Percentiles rank a stretch among this genome's conserved stretches.
Conservation (phyloP, 805 yeast genomes). For the Schizosaccharomyces octosporus region DNA sequence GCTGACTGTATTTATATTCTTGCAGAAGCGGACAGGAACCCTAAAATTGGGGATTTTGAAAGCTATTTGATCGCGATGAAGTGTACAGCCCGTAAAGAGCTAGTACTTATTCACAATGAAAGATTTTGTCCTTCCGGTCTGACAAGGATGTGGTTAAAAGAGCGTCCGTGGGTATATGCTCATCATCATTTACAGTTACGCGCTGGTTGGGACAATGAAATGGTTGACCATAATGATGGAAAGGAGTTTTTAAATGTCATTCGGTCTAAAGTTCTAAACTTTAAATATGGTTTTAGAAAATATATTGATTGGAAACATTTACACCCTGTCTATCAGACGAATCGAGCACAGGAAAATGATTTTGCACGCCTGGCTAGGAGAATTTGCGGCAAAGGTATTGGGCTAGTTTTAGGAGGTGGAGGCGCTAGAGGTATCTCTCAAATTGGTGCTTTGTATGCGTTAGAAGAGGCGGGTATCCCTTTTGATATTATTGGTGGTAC, state of each 20-base stretch:
- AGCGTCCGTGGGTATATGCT: constrained; percentile 70
- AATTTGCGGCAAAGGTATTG: constrained; percentile 78
- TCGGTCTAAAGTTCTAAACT: constrained; percentile 11
- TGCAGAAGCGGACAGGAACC: constrained; percentile 57
- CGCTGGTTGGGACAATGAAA: neutral
- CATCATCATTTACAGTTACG: constrained; percentile 64
- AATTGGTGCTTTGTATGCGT: constrained; percentile 68
- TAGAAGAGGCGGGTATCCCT: constrained; percentile 82
- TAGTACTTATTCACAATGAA: constrained; percentile 64
- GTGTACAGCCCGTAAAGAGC: constrained; percentile 69
- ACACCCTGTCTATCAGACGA: constrained; percentile 13
- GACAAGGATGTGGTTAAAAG: constrained; percentile 63
- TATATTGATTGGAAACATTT: constrained; percentile 8
- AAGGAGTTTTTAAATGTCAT: neutral
- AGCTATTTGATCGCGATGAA: constrained; percentile 44
- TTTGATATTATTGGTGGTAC: constrained; percentile 90
- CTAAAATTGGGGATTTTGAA: constrained; percentile 70
- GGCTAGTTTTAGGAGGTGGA: constrained; percentile 88
- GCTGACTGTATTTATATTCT: constrained; percentile 80
- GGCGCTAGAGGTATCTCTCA: constrained; percentile 92
- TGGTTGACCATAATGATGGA: neutral
- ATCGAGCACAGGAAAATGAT: constrained; percentile 52
- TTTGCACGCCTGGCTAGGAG: constrained; percentile 74
- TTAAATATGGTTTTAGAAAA: constrained; percentile 14
- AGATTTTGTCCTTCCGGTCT: constrained; percentile 63